A percentile compares a stretch with the other conserved stretches of the same genome.
These are phyloP conservation scores for Fragaria nilgerrensis DNA, from an alignment of 306 rosid genomes.

Conservation along the genomic window DNA sequence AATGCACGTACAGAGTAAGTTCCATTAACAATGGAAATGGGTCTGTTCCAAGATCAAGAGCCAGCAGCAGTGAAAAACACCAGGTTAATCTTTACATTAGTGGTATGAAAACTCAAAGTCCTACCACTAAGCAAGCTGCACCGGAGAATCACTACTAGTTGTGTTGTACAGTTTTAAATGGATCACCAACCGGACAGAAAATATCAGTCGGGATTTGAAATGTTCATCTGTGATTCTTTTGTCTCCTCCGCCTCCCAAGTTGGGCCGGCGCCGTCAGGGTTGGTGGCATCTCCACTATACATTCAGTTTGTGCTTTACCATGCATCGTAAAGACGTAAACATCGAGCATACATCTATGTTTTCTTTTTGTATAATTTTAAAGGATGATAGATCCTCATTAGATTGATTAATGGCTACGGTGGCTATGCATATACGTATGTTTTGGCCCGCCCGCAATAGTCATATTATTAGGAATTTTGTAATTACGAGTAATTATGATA, in stretches of 20 bases:
- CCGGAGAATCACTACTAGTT: background rate
- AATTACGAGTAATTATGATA: too few species aligned
- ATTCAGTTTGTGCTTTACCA: background rate
- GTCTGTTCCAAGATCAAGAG: background rate
- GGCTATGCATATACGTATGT: background rate
- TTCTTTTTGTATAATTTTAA: background rate
- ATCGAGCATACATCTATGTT: background rate
- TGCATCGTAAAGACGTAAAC: background rate
- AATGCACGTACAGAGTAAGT: background rate
- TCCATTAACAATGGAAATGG: background rate
- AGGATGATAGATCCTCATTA: background rate
- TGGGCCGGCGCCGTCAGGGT: constrained; percentile 2
- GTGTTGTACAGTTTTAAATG: background rate
- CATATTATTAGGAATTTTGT: too few species aligned
- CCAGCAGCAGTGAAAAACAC: too few species aligned
- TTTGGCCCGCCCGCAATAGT: background rate
- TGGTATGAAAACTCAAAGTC: background rate
- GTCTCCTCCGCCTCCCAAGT: background rate
- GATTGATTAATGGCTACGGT: background rate
- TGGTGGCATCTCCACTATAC: background rate
- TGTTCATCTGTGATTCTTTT: background rate
- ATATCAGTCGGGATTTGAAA: background rate
- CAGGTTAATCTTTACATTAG: background rate
- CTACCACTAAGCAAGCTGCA: too few species aligned
- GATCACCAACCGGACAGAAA: background rate